Conservation (phyloP, 495 filamentous ascomycete species). For the Sporormia fimetaria region DNA sequence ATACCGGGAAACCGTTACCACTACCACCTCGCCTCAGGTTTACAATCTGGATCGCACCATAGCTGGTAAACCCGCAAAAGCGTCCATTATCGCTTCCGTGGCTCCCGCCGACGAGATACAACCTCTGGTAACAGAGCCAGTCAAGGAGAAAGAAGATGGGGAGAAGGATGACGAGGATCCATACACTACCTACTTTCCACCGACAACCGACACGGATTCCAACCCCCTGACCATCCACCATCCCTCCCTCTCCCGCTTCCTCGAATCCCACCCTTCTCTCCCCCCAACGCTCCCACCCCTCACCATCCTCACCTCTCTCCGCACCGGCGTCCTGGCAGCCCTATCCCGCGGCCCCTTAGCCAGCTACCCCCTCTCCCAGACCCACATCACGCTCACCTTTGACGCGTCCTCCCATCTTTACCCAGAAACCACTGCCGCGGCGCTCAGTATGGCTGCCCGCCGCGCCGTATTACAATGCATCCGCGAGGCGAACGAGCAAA, state of each 20-base stretch:
- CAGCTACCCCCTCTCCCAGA: slow-evolving; percentile 60
- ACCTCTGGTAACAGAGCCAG: slow-evolving; percentile 47
- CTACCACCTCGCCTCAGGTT: slow-evolving; percentile 41
- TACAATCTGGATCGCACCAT: slow-evolving; percentile 65
- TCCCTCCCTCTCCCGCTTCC: slow-evolving; percentile 24
- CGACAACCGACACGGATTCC: slow-evolving; percentile 33
- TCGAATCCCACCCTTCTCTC: slow-evolving; percentile 28
- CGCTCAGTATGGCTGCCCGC: slow-evolving; percentile 67
- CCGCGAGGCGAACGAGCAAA: slow-evolving; percentile 44
- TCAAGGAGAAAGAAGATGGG: slow-evolving; percentile 31
- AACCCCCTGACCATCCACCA: slow-evolving; percentile 31
- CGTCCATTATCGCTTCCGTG: slow-evolving; percentile 57
- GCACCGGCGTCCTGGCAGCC: slow-evolving; percentile 71
- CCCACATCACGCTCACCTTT: slow-evolving; percentile 56
- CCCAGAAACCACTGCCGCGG: slow-evolving; percentile 54
- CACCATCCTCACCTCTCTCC: slow-evolving; percentile 51
- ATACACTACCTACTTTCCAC: slow-evolving; percentile 4
- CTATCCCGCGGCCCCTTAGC: slow-evolving; percentile 74
- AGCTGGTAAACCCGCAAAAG: slow-evolving; percentile 66
- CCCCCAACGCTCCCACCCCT: slow-evolving; percentile 48
- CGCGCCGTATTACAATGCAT: slow-evolving; percentile 46
- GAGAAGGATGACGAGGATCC: slow-evolving; percentile 26
- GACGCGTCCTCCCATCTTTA: slow-evolving; percentile 55
- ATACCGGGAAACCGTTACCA: slow-evolving; percentile 69
- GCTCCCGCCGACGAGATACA: slow-evolving; percentile 43